Evolutionary conservation across 2,329 filamentous ascomycete genomes (phyloP).

Genomic region (Thielaviopsis ethacetica): DNA sequence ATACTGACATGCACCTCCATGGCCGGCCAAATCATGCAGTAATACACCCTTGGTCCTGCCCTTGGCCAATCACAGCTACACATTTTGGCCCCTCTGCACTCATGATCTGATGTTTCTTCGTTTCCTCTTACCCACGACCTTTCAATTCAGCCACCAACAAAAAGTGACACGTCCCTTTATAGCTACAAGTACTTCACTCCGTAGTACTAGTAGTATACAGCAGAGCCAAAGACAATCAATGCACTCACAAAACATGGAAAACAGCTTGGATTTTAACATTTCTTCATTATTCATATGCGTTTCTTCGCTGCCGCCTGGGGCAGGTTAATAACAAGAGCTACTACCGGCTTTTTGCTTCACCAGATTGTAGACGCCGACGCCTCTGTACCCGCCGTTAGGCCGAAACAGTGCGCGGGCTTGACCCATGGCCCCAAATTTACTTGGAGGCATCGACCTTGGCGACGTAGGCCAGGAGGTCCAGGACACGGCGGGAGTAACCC

Average conservation of each 20-base stretch:
- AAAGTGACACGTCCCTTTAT: background rate
- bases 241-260: background rate
- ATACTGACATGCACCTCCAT: background rate
- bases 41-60: background rate
- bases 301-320: constrained; percentile 1
- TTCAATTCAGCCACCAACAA: background rate
- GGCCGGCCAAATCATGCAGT: background rate
- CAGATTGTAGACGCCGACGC: background rate
- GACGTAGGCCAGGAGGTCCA: constrained; percentile 66
- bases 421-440: constrained; percentile 18
- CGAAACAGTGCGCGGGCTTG: background rate
- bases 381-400: background rate
- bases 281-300: constrained; percentile 8
- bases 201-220: background rate
- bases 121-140: background rate
- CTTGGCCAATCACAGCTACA: background rate
- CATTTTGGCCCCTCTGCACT: background rate
- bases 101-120: background rate
- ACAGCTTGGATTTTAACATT: constrained; percentile 7
- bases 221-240: background rate
- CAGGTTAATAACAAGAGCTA: background rate
- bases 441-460: constrained; percentile 55
- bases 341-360: background rate
- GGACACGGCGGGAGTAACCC: constrained; percentile 94
- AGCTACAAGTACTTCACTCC: too few species aligned